These are phyloP conservation scores for Botrytis fragariae DNA, from an alignment of 2,329 filamentous ascomycete species.

Conservation along the genomic window DNA sequence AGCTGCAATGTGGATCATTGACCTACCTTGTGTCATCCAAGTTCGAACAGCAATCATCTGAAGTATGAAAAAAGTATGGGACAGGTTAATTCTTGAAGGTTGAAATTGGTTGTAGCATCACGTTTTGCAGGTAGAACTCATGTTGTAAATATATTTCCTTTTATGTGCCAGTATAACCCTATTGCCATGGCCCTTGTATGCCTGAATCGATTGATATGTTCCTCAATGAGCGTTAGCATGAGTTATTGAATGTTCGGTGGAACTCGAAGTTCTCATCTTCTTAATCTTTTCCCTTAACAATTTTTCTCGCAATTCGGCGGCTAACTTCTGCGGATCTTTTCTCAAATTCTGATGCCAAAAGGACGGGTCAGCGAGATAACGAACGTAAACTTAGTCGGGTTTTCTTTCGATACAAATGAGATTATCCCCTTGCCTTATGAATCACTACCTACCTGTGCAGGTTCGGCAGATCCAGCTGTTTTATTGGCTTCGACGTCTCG, in stretches of 20 bases:
- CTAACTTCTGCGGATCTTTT: slow-evolving; percentile 43
- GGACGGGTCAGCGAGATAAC: slow-evolving; percentile 39
- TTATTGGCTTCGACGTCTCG: slow-evolving; percentile 29
- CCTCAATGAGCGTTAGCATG: slow-evolving; percentile 49
- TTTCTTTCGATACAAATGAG: slow-evolving; percentile 24
- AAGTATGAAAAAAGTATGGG: background rate
- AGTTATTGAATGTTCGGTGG: slow-evolving; percentile 39
- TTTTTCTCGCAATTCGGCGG: slow-evolving; percentile 49
- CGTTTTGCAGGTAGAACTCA: background rate
- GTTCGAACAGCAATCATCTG: background rate
- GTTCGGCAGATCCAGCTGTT: slow-evolving; percentile 30
- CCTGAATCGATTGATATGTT: slow-evolving; percentile 21
- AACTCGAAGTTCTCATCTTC: slow-evolving; percentile 54
- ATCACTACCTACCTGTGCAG: slow-evolving; percentile 46
- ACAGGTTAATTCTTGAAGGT: background rate
- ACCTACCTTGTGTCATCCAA: background rate
- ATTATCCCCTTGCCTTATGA: slow-evolving; percentile 31
- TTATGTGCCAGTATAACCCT: background rate
- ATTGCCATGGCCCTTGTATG: background rate
- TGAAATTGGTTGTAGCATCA: background rate
- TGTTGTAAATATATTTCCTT: slow-evolving; percentile 16
- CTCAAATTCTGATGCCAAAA: slow-evolving; percentile 33
- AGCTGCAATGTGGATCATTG: background rate
- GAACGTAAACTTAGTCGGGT: slow-evolving; percentile 21
- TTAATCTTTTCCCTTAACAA: slow-evolving; percentile 54